Evolutionary conservation across 148 eudicot species (phyloP), one percentile per base, ranked within the genome.

Genomic region (Linanthus parryae): DNA sequence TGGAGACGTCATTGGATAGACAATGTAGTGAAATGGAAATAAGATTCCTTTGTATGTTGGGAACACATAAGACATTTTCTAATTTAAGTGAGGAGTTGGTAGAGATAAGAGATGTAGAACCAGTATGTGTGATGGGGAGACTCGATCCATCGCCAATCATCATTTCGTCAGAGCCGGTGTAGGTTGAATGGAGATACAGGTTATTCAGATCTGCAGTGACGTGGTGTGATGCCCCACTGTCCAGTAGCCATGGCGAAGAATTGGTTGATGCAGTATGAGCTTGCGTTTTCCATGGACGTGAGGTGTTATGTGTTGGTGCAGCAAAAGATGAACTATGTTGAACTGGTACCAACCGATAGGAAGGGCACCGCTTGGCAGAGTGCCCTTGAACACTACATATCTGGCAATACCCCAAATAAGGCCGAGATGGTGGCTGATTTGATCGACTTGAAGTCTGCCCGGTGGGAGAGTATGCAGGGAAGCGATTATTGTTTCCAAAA

Each of bases 131-230:
- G 6, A 45, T 45, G 10, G 25, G 29, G 4, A 45, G 50, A 23
- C 29, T 29, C 28, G 14, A 45, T 12, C 50, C 30, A 45, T 23
- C 50, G 26, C 50, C 30, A 22, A 45, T 45, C 50, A 23, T 45
- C 22, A 45, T 22, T 10, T 45, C 29, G n/a, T 45, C 30, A 22
- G 29, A 45, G 3, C 50, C 50, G 0, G 1, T 22, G 26, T 45
- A 45, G 2, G 50, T 28, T 20, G 50, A 3, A 22, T 40, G 44
- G 5, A 14, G 44, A 17, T 7, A 40, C 6, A 40, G n/a, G 18
- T 40, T 3, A 1, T n/a, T 11, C 17, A 40, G 7, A 20, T 40
- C 14, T 8, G 44, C 1, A n/a, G 44, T 40, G 17, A 40, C 44
- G 24, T 45, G 50, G 12, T 45, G 30, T 1, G 50, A 45, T 18